These are phyloP conservation scores for Saccharum spontaneum DNA, from an alignment of 176 grass and related monocot genomes.

Conservation along the genomic window DNA sequence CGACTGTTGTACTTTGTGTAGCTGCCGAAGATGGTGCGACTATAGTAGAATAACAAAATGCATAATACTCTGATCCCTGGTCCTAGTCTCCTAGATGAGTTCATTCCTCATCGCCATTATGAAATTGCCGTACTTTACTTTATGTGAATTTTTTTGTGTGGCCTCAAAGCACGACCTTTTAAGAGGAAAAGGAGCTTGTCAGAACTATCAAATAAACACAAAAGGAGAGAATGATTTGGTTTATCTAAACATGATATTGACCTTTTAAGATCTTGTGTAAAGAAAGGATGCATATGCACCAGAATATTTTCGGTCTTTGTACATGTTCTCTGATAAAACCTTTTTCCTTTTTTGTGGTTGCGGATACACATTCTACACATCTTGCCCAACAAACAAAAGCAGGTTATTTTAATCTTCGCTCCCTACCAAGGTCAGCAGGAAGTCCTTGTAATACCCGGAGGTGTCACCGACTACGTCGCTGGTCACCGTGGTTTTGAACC, in stretches of 20 bases:
- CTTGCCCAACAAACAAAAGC: background rate
- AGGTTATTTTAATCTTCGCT: conserved; percentile 23
- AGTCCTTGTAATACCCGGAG: conserved; percentile 41
- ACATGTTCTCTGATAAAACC: no score
- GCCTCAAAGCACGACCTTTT: background rate
- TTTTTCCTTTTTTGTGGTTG: background rate
- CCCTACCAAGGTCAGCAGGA: conserved; percentile 60
- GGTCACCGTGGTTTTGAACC: conserved; percentile 50
- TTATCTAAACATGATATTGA: background rate
- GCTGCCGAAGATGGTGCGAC: background rate
- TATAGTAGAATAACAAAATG: background rate
- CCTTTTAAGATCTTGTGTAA: background rate
- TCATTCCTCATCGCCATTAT: background rate
- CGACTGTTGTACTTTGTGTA: background rate
- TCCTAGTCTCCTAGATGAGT: background rate
- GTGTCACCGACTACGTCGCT: conserved; percentile 52
- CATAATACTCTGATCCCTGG: background rate
- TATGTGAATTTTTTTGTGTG: no score
- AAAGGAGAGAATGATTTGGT: background rate
- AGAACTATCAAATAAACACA: background rate
- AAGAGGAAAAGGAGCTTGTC: background rate
- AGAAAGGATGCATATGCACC: background rate
- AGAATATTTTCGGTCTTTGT: background rate
- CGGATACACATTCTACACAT: background rate
- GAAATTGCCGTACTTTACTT: background rate